Evolutionary conservation across 1,284 basidiomycete genomes (phyloP), one percentile per base, ranked within the genome.

Genomic region (Ustilago curta): DNA sequence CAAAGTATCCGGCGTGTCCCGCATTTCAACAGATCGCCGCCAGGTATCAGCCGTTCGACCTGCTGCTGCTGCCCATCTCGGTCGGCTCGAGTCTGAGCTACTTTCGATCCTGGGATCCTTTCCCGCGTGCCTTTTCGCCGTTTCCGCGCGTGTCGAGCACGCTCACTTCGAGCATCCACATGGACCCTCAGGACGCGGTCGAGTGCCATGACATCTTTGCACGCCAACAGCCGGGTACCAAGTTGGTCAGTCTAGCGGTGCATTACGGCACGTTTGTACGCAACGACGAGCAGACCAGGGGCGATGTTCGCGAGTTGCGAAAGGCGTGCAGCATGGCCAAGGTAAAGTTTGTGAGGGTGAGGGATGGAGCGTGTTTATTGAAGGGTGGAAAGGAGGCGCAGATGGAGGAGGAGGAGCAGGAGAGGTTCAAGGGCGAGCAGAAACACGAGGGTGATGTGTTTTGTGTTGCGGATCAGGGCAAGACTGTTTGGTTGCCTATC

Each of bases 41-140:
- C 27, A 50, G 57, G 9, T 54, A 80, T 32, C 59, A 73, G 12
- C 48, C 48, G 5, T 78, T 80, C 31, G 70, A 84, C 25, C 59
- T 83, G 19, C 54, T 74, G 11, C 51, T 84, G 5, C 66, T 84
- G 8, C 82, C 82, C 3, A 81, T 84, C 54, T 74, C 70, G 35
- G 81, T 84, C 2, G 82, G 82, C 11, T 66, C 62, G 27, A 56
- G 50, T 16, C 48, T 79, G 54, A 67, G 61, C 62, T 80, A 77
- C 35, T 71, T 77, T 19, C 42, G 79, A 3, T 64, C 58, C n/a
- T 79, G 68, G 71, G 79, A 80, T 59, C 79, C 79, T 2, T 78
- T 80, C 47, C 79, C 79, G 1, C 57, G 79, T 8, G 56, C 68
- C 8, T 63, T 74, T 29, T 70, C 65, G 31, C 79, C 79, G 0